These are phyloP conservation scores for Persicaria tinctoria DNA, from an alignment of 148 eudicot species.

Conservation along the genomic window DNA sequence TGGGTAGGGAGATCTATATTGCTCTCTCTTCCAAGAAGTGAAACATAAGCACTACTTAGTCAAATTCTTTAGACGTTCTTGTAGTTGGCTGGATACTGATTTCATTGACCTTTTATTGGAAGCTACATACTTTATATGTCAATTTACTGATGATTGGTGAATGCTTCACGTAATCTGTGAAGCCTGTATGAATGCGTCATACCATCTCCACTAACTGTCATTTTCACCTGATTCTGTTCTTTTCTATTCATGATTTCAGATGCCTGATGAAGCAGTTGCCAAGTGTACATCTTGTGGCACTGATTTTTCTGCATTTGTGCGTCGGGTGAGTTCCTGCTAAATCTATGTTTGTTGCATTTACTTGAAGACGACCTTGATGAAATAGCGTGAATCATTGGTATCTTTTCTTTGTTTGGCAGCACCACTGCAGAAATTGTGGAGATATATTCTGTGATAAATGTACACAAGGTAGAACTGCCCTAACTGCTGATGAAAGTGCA, in stretches of 20 bases:
- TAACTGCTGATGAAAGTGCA: conserved; percentile 60
- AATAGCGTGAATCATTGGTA: not conserved
- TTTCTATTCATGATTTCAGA: conserved; percentile 26
- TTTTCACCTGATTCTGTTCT: too few species aligned
- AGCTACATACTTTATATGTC: not conserved
- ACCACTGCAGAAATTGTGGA: conserved; percentile 95
- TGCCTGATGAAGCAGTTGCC: conserved; percentile 86
- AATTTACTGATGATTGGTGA: not conserved
- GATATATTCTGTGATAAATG: conserved; percentile 92
- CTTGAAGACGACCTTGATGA: not conserved
- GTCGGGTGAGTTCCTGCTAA: conserved; percentile 40
- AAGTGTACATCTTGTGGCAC: conserved; percentile 59
- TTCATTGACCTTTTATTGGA: not conserved
- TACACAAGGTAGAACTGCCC: conserved; percentile 87
- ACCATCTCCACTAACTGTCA: too few species aligned
- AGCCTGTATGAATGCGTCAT: too few species aligned
- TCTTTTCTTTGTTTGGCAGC: conserved; percentile 33
- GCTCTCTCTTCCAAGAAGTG: not conserved
- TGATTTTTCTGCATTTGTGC: conserved; percentile 67
- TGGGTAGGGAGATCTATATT: not conserved
- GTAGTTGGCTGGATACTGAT: not conserved
- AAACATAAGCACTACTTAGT: not conserved
- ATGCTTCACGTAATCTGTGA: too few species aligned
- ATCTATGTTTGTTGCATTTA: not conserved
- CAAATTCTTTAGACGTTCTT: not conserved